Conservation (phyloP, 2,329 filamentous ascomycete species). For the Fusarium sp. region DNA sequence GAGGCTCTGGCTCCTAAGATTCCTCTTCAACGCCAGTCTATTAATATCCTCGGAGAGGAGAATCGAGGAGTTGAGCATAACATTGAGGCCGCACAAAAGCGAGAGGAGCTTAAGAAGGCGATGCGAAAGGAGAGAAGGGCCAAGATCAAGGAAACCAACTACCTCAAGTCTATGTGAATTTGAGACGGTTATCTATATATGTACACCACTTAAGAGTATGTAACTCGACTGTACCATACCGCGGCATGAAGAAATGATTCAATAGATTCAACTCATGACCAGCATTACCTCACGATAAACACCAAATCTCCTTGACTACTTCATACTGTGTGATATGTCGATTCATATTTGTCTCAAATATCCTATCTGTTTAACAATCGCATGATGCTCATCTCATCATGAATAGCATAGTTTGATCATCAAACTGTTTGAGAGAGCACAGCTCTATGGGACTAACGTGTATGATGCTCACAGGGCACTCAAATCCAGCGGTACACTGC, state of each 20-base stretch:
- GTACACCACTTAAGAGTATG: conserved; percentile 42
- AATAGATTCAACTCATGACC: background rate
- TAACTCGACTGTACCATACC: conserved; percentile 44
- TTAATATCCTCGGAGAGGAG: conserved; percentile 72
- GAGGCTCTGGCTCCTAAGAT: conserved; percentile 74
- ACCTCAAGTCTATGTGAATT: conserved; percentile 80
- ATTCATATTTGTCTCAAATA: conserved; percentile 13
- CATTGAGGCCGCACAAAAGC: conserved; percentile 59
- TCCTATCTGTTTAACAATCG: conserved; percentile 27
- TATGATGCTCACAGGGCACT: conserved; percentile 58
- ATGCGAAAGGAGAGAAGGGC: conserved; percentile 80
- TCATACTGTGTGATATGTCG: background rate
- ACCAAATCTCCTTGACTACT: background rate
- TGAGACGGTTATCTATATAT: conserved; percentile 26
- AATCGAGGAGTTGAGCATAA: conserved; percentile 57
- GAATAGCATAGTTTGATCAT: background rate
- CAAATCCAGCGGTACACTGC: conserved; percentile 91
- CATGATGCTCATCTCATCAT: conserved; percentile 34
- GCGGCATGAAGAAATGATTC: conserved; percentile 19
- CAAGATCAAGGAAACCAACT: conserved; percentile 86
- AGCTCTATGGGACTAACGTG: conserved; percentile 20
- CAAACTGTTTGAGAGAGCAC: conserved; percentile 4
- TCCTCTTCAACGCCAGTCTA: conserved; percentile 79
- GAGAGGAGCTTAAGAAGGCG: conserved; percentile 73
- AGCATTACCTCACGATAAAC: background rate